These are phyloP conservation scores for Pseudogymnoascus sp. DNA, from an alignment of 2,329 filamentous ascomycete species.

Conservation along the genomic window DNA sequence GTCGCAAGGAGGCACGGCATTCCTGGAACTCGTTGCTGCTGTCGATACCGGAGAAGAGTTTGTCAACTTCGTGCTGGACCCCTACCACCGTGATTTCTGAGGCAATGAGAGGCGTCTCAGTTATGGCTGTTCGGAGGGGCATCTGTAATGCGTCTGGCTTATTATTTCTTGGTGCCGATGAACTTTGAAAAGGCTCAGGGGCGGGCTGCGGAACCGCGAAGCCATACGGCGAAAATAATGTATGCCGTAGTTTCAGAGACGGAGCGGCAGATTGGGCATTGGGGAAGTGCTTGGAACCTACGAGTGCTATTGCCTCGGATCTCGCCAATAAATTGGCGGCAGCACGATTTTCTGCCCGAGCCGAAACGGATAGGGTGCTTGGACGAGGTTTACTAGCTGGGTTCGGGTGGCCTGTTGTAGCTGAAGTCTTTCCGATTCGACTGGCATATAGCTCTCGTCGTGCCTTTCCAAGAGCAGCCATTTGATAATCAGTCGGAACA, in stretches of 20 bases:
- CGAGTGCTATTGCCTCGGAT: neutral
- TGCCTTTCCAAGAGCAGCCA: constrained; percentile 3
- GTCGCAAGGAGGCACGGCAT: neutral
- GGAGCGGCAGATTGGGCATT: neutral
- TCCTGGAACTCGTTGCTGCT: neutral
- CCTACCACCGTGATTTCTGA: too few species aligned
- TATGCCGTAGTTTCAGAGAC: neutral
- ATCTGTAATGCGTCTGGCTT: neutral
- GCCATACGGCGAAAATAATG: neutral
- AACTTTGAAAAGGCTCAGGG: neutral
- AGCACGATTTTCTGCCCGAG: neutral
- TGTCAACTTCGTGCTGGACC: neutral
- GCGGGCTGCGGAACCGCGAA: neutral
- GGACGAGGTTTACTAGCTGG: neutral
- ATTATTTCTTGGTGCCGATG: neutral
- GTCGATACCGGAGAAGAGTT: neutral
- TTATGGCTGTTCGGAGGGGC: neutral
- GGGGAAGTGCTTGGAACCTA: neutral
- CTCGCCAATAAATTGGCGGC: neutral
- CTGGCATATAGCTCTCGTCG: neutral
- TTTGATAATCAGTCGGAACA: neutral
- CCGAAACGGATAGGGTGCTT: neutral
- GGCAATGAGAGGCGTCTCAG: neutral
- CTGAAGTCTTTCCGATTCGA: neutral
- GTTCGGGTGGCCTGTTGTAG: neutral